phyloP scores from a whole-genome alignment of 805 yeast species.

The Zygosaccharomyces gambellarensis region DNA sequence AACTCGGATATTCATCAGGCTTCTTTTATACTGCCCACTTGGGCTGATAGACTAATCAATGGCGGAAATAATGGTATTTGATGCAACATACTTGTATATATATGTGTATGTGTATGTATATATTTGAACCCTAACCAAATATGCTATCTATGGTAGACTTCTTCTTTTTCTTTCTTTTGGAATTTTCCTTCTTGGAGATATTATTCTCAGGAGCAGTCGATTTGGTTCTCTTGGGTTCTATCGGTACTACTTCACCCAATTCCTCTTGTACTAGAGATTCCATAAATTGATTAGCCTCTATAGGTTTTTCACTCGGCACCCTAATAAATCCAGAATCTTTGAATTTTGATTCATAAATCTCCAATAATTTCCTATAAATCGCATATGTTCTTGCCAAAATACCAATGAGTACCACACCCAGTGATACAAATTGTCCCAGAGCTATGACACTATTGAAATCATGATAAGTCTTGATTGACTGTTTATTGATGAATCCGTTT shows the following conservation, averaged over 20 bases:
- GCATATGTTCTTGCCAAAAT: conserved; percentile 42
- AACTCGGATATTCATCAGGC: conserved; percentile 61
- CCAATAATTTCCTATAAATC: conserved; percentile 18
- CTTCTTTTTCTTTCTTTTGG: conserved; percentile 42
- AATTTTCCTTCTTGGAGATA: conserved; percentile 27
- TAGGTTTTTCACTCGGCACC: not conserved
- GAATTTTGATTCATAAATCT: conserved; percentile 17
- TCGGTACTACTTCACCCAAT: conserved; percentile 28
- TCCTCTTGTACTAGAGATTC: conserved; percentile 28
- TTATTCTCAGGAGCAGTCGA: not conserved
- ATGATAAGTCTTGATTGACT: conserved; percentile 48
- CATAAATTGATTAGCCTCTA: not conserved
- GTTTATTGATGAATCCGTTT: conserved; percentile 34
- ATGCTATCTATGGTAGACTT: conserved; percentile 68
- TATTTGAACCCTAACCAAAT: conserved; percentile 44
- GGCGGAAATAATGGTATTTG: conserved; percentile 1
- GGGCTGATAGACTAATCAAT: conserved; percentile 51
- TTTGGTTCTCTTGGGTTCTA: not conserved
- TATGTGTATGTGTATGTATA: conserved; percentile 4
- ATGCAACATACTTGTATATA: conserved; percentile 17
- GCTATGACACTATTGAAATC: conserved; percentile 64
- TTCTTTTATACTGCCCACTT: conserved; percentile 72
- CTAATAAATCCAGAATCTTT: conserved; percentile 17
- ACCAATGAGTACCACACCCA: conserved; percentile 69
- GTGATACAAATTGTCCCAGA: conserved; percentile 68